Evolutionary conservation across 306 rosid species (phyloP).

Genomic region (Castanospermum australe): DNA sequence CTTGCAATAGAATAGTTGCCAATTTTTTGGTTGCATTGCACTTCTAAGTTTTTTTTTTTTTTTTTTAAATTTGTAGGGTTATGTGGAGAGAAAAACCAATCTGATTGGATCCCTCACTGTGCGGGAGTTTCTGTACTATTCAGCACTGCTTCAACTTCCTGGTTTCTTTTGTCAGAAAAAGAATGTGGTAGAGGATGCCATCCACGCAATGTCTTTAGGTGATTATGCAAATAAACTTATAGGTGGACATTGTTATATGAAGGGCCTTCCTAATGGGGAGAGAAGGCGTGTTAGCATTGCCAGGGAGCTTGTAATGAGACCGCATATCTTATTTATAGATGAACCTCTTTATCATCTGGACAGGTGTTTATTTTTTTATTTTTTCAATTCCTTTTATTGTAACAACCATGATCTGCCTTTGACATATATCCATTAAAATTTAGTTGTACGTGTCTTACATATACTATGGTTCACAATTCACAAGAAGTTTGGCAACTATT

Average conservation of each 20-base stretch:
- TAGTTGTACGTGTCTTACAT: neutral
- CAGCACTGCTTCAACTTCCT: constrained; percentile 92
- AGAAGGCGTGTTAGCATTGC: constrained; percentile 94
- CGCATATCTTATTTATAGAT: constrained; percentile 84
- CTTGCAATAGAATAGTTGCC: neutral
- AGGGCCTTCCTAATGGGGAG: constrained; percentile 95
- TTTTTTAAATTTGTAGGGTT: constrained; percentile 77
- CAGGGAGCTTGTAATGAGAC: constrained; percentile 98
- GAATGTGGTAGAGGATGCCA: constrained; percentile 95
- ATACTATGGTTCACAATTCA: neutral
- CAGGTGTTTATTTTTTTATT: constrained; percentile 52
- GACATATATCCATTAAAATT: neutral
- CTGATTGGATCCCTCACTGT: constrained; percentile 97
- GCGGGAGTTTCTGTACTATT: constrained; percentile 87
- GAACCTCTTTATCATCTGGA: constrained; percentile 97
- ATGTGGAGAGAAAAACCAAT: constrained; percentile 85
- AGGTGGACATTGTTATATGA: constrained; percentile 96
- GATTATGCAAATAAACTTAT: constrained; percentile 92
- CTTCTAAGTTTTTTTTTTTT: constrained; percentile 2
- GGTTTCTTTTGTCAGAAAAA: constrained; percentile 96
- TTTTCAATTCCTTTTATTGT: neutral
- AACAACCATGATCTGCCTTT: neutral
- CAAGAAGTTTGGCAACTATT: neutral
- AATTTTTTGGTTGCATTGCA: neutral
- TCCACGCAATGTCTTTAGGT: constrained; percentile 86